phyloP scores from a whole-genome alignment of 805 yeast genomes.

The Candida parachauliodes region DNA sequence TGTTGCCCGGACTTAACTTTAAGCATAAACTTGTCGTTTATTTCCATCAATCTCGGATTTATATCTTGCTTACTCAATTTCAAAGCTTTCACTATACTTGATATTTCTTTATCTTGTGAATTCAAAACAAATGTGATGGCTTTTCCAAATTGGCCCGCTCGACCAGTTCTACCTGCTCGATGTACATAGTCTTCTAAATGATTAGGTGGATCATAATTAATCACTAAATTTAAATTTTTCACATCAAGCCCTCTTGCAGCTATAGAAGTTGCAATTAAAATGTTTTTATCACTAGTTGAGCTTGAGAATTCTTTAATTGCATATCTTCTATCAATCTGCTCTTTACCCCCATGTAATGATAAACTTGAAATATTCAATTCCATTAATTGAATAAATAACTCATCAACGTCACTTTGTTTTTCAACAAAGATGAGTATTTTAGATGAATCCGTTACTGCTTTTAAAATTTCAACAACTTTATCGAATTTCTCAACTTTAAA shows the following conservation, averaged over 20 bases:
- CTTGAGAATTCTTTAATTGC: constrained; percentile 64
- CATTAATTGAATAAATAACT: constrained; percentile 51
- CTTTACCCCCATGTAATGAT: constrained; percentile 89
- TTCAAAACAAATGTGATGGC: constrained; percentile 59
- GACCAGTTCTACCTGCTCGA: constrained; percentile 92
- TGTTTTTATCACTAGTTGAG: constrained; percentile 51
- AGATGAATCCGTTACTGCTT: constrained; percentile 31
- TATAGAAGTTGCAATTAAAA: constrained; percentile 86
- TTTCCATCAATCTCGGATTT: constrained; percentile 45
- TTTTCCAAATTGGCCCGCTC: constrained; percentile 77
- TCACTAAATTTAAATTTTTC: constrained; percentile 73
- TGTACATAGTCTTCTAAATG: constrained; percentile 96
- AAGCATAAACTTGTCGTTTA: constrained; percentile 54
- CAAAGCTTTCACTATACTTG: constrained; percentile 69
- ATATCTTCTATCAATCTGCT: constrained; percentile 73
- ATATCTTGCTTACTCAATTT: constrained; percentile 50
- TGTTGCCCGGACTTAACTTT: constrained; percentile 66
- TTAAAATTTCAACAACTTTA: constrained; percentile 51
- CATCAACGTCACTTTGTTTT: constrained; percentile 83
- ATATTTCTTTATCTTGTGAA: constrained; percentile 59
- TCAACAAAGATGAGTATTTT: constrained; percentile 82
- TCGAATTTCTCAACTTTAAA: constrained; percentile 10
- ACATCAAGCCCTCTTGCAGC: constrained; percentile 96
- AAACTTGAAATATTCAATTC: constrained; percentile 55
- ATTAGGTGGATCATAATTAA: constrained; percentile 70